These are phyloP conservation scores for Omphalea diandra DNA, from an alignment of 441 rosid genomes.

Conservation along the genomic window DNA sequence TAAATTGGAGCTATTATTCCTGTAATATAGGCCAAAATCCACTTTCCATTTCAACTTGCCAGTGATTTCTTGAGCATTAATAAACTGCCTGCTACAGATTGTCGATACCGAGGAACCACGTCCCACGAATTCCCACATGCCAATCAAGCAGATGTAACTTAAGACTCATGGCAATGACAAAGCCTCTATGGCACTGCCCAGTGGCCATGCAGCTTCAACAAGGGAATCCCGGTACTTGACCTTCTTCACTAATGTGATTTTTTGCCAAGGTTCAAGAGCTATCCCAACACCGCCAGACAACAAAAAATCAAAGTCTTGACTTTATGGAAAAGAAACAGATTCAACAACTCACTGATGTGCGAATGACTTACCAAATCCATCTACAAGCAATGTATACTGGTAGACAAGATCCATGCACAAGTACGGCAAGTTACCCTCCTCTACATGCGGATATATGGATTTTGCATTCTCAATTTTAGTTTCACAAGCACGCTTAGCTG, in stretches of 20 bases:
- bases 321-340: not conserved
- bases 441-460: slow-evolving; percentile 50
- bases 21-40: slow-evolving; percentile 23
- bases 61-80: slow-evolving; percentile 13
- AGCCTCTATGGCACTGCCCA: slow-evolving; percentile 99
- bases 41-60: slow-evolving; percentile 18
- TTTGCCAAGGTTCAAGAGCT: slow-evolving; percentile 80
- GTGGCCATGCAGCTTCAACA: slow-evolving; percentile 98
- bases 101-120: slow-evolving; percentile 7
- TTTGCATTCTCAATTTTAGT: slow-evolving; percentile 64
- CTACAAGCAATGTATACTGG: slow-evolving; percentile 77
- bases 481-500: slow-evolving; percentile 82
- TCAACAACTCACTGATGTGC: not conserved
- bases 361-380: slow-evolving; percentile 83
- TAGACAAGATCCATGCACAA: slow-evolving; percentile 95
- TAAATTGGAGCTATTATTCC: slow-evolving; percentile 34
- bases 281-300: slow-evolving; percentile 13
- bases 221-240: slow-evolving; percentile 57
- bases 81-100: slow-evolving; percentile 5
- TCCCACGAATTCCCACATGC: slow-evolving; percentile 7
- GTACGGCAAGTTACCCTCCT: slow-evolving; percentile 61
- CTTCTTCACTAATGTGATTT: slow-evolving; percentile 83
- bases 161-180: slow-evolving; percentile 48
- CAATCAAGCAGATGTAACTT: not conserved
- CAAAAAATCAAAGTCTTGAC: slow-evolving; percentile 4